Conservation (phyloP, 306 rosid genomes). For the Alnus glutinosa region DNA sequence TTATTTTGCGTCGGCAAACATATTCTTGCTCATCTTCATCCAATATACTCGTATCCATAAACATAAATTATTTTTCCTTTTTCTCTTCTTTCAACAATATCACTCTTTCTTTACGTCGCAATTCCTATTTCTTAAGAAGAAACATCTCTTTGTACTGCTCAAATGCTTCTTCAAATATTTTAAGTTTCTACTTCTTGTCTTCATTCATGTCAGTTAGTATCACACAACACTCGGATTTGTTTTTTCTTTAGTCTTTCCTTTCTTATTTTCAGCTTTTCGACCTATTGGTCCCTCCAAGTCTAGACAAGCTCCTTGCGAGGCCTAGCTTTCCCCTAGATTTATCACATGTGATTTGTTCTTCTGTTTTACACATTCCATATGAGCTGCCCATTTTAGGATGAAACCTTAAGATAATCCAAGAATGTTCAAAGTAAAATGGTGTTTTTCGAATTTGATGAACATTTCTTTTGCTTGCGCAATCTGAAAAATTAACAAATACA, state of each 20-base stretch:
- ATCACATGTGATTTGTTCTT: too few relatives aligned
- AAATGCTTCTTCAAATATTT: not conserved
- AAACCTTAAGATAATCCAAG: too few relatives aligned
- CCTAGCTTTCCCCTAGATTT: too few relatives aligned
- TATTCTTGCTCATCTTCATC: too few relatives aligned
- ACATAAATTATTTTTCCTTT: too few relatives aligned
- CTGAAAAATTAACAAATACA: not conserved
- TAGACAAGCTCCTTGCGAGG: not conserved
- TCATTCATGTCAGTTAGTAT: not conserved
- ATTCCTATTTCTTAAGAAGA: slow-evolving; percentile 28
- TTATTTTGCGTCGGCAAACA: too few relatives aligned
- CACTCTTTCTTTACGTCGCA: not conserved
- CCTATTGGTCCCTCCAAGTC: not conserved
- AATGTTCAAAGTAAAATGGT: too few relatives aligned
- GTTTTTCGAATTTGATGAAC: not conserved
- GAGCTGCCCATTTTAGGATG: too few relatives aligned
- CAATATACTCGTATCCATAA: too few relatives aligned
- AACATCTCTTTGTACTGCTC: slow-evolving; percentile 28
- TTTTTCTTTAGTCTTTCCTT: not conserved
- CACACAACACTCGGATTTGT: too few relatives aligned
- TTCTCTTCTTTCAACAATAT: not conserved
- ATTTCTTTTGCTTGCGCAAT: not conserved
- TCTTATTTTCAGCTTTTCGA: not conserved
- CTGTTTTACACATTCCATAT: too few relatives aligned
- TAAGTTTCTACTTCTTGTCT: not conserved